Base-by-base conservation (phyloP, 345 rosid genomes). In the Firmiana major region DNA sequence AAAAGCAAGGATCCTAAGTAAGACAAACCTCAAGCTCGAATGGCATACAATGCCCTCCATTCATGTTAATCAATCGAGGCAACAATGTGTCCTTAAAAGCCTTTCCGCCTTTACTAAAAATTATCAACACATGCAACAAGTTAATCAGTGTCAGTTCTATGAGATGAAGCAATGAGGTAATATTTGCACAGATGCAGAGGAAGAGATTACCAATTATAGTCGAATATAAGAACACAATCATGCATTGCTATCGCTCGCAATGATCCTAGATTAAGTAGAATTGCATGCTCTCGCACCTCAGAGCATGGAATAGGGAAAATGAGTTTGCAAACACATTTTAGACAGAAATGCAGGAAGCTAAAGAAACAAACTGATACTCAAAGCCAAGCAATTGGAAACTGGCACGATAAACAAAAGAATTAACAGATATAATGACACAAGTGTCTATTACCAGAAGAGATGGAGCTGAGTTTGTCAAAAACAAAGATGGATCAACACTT, bases 401-500 rank as follows among this genome's bases (percentile, higher is more conserved):
- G 45, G 26, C 62, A 62, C 8, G 58, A 43, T 6, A 43, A 73
- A 28, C 69, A 5, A n/a, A 71, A 19, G 12, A 77, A 75, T 64
- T 31, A 68, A 42, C n/a, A 78, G 13, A 26, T 24, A 34, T 4
- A 76, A 46, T 17, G 28, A 54, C n/a, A 55, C 45, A 51, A 81
- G 11, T 48, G 43, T 11, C 79, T 34, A 45, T 75, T 86, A 95
- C 99, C 97, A 95, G 85, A 78, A 95, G 85, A 46, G 98, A 85
- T 16, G 99, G 99, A 83, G 89, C 78, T 9, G 99, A 93, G 77
- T 95, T 92, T 46, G 96, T 95, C 88, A 95, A 81, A 83, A 94
- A 95, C 83, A 95, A 84, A 0, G 98, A 92, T 34, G 98, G 99
- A 91, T 95, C 99, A 82, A 95, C 89, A 59, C 97, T 95, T 57